Percentiles rank a stretch among this genome's conserved stretches.
phyloP scores from a whole-genome alignment of 192 early-diverging fungal genomes.

The Backusella westeae region DNA sequence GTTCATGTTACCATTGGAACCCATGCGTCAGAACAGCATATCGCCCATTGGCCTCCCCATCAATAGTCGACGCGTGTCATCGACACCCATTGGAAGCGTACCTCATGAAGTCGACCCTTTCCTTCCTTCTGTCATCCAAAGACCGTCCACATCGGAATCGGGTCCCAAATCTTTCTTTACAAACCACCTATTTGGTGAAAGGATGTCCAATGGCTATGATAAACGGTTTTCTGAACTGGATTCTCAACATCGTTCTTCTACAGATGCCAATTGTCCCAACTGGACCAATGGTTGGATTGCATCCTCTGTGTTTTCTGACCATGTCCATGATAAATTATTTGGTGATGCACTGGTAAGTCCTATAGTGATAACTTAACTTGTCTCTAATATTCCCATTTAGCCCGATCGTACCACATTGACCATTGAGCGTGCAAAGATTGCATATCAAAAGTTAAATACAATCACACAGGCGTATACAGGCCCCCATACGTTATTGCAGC shows the following conservation, averaged over 20 bases:
- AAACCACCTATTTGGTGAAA: conserved; percentile 26
- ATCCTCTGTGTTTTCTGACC: conserved; percentile 14
- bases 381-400: not conserved
- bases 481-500: conserved; percentile 23
- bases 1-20: not conserved
- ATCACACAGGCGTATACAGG: conserved; percentile 12
- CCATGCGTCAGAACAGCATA: not conserved
- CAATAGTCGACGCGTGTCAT: conserved; percentile 13
- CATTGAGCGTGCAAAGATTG: conserved; percentile 32
- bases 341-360: conserved; percentile 28
- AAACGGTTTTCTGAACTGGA: not conserved
- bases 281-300: conserved; percentile 27
- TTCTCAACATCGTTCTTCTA: not conserved
- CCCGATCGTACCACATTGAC: conserved; percentile 20
- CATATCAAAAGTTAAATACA: conserved; percentile 35
- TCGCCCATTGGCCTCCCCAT: conserved; percentile 24
- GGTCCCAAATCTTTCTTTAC: conserved; percentile 19
- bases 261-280: not conserved
- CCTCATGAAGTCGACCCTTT: not conserved
- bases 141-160: not conserved
- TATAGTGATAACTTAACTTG: too few relatives aligned
- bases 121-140: conserved; percentile 4
- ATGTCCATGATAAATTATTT: conserved; percentile 31
- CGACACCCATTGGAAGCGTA: not conserved
- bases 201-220: not conserved